Evolutionary conservation across 208 protist species (phyloP), one percentile per base, ranked within the genome.

Genomic region (Acanthamoeba comandoni): DNA sequence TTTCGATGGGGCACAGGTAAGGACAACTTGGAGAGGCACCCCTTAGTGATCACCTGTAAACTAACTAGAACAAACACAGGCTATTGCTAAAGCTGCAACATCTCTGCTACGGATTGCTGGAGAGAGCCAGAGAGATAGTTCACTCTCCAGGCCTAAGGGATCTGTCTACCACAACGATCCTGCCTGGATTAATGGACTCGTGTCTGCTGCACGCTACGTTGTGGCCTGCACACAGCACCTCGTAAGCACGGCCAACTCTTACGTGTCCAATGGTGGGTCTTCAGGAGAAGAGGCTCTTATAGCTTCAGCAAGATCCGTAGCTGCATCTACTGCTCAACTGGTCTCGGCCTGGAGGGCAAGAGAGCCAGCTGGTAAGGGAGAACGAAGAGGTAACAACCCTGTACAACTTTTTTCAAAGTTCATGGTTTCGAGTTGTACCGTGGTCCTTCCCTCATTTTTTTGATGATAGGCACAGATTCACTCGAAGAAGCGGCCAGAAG

Each of bases 121-220:
- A 35, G 29, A 4, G 29, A 70, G 22, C 4, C 22, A 35, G 64
- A 70, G 64, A 7, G 64, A 4, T 24, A 11, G 0, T n/a, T 15
- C 64, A 70, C 64, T 7, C 15, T 12, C 9, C 43, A n/a, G n/a
- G n/a, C n/a, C n/a, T n/a, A 43, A 5, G 5, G 35, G 35, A 43
- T 43, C 69, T n/a, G n/a, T 22, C 35, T 77, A 77, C 69, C 69
- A 77, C 69, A 22, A 7, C 13, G 69, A 77, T 12, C 69, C 69
- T 2, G 65, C 43, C 0, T 77, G 69, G 69, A 22, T 22, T 22
- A 77, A 77, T 48, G 69, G 69, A 9, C 69, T 77, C 29, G 35
- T 77, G 7, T 77, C 69, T 9, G 69, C 69, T 9, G 69, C 69
- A 0, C 0, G 69, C 0, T 55, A 43, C 9, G 69, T 77, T 48